phyloP scores from a whole-genome alignment of 179 eudicot genomes.

The Carnegiea gigantea region DNA sequence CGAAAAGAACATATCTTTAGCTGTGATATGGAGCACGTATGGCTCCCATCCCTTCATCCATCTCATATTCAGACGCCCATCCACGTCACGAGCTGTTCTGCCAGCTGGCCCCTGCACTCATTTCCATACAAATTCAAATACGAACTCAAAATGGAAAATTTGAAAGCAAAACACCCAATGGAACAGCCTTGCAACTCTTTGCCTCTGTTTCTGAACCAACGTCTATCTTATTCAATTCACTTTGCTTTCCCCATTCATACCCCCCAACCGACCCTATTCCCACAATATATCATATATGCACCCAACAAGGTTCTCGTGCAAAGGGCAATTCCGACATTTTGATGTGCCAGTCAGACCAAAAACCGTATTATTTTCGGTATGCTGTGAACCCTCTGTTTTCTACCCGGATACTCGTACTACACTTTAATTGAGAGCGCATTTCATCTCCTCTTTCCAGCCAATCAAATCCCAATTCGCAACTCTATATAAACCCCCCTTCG shows the following conservation, averaged over 20 bases:
- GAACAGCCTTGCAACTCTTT: constrained; percentile 21
- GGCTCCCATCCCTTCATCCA: neutral
- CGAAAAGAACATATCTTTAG: no score
- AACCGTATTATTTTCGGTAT: constrained; percentile 1
- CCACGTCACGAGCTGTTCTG: constrained; percentile 13
- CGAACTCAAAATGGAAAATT: neutral
- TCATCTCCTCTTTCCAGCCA: neutral
- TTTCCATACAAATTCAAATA: constrained; percentile 14
- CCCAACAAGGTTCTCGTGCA: neutral
- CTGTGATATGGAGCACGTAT: no score
- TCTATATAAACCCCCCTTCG: constrained; percentile 15
- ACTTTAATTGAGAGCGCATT: neutral
- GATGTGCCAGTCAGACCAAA: constrained; percentile 6
- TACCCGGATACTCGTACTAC: neutral
- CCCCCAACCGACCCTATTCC: neutral
- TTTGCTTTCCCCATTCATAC: neutral
- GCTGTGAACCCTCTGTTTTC: constrained; percentile 19
- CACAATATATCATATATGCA: no score
- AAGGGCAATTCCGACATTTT: constrained; percentile 8
- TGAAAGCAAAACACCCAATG: neutral
- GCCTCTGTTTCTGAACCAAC: neutral
- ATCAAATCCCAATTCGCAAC: neutral
- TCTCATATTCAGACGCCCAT: neutral
- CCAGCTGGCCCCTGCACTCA: constrained; percentile 18
- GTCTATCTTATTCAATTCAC: constrained; percentile 3